A percentile compares a stretch with the other conserved stretches of the same genome.
Evolutionary conservation across 345 rosid species (phyloP).

Genomic region (Lepidium africanum): DNA sequence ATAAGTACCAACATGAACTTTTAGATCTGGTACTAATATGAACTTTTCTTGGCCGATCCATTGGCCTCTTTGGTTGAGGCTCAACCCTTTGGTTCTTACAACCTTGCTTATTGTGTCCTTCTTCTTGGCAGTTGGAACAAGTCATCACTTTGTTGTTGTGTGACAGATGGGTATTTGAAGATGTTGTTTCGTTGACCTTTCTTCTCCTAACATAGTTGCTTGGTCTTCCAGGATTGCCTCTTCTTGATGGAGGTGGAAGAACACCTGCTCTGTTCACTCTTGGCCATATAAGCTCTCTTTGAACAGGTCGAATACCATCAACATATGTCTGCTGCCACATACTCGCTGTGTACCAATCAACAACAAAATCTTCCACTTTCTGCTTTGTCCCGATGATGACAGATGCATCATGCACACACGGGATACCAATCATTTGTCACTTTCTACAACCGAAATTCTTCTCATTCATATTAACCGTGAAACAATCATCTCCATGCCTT

Average conservation of each 20-base stretch:
- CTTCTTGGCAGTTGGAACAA: neutral
- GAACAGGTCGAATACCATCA: neutral
- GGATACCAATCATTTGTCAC: neutral
- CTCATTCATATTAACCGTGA: neutral
- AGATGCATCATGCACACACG: neutral
- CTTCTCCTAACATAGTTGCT: neutral
- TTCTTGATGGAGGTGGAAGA: neutral
- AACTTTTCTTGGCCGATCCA: neutral
- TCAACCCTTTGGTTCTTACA: neutral
- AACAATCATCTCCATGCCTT: neutral
- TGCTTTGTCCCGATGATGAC: neutral
- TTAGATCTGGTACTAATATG: neutral
- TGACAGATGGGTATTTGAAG: neutral
- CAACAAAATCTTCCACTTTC: neutral
- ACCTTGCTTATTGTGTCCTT: neutral
- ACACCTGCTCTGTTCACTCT: neutral
- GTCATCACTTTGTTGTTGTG: neutral
- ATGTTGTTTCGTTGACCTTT: neutral
- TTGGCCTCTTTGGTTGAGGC: neutral
- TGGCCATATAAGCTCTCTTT: neutral
- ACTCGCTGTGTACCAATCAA: neutral
- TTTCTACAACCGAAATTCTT: neutral
- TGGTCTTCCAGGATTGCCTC: neutral
- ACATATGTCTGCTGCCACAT: neutral
- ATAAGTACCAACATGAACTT: too few species aligned